Conservation (phyloP, 164 flowering plant species). For the Tetrastigma voinierianum region DNA sequence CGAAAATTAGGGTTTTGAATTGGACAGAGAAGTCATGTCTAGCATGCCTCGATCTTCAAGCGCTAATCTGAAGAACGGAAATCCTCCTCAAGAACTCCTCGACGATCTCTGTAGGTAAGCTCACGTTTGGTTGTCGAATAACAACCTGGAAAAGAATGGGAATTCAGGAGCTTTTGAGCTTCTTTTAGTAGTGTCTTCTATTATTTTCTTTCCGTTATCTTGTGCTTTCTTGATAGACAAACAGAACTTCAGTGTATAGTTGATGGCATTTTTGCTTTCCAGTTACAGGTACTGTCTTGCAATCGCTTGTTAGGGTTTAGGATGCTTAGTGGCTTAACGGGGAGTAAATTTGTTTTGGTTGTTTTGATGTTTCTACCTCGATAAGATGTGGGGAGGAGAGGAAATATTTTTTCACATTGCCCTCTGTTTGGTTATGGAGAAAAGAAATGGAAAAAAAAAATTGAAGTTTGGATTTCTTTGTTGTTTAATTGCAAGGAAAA, state of each 20-base stretch:
- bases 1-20: background rate
- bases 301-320: background rate
- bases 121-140: background rate
- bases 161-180: background rate
- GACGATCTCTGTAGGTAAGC: slow-evolving; percentile 90
- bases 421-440: background rate
- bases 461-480: background rate
- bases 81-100: slow-evolving; percentile 86
- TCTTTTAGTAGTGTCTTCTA: background rate
- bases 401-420: background rate
- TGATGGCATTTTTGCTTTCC: background rate
- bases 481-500: too few species aligned
- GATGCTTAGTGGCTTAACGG: background rate
- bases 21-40: slow-evolving; percentile 24
- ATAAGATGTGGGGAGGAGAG: background rate
- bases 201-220: too few species aligned
- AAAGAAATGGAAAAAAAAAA: background rate
- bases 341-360: background rate
- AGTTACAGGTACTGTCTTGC: background rate
- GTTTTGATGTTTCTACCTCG: too few species aligned
- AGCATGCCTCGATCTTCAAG: slow-evolving; percentile 59
- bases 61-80: slow-evolving; percentile 50
- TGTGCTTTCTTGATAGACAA: background rate
- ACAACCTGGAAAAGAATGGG: background rate
- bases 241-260: background rate